These are phyloP conservation scores for Galium porrigens DNA, from an alignment of 305 asterid species.

Conservation along the genomic window DNA sequence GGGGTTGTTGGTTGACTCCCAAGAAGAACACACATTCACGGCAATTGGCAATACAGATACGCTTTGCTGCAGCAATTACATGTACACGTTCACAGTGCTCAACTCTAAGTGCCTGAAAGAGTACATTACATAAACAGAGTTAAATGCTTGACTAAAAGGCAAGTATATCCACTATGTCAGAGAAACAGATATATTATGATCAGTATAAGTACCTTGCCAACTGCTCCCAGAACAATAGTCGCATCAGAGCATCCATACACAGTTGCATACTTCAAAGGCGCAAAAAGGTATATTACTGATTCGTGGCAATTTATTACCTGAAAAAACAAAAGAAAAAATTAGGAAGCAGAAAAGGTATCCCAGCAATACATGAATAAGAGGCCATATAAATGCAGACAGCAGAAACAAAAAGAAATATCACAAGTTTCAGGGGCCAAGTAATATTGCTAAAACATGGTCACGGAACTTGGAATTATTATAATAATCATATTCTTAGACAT, in stretches of 20 bases:
- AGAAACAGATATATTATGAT: neutral
- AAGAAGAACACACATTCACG: slow-evolving; percentile 94
- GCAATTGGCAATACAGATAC: slow-evolving; percentile 87
- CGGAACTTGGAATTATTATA: neutral
- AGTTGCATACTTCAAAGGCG: slow-evolving; percentile 79
- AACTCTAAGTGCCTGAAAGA: slow-evolving; percentile 78
- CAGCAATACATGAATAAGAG: too few species aligned
- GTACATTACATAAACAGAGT: slow-evolving; percentile 8
- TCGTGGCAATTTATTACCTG: slow-evolving; percentile 97
- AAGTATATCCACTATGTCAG: neutral
- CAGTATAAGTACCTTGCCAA: slow-evolving; percentile 68
- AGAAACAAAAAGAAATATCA: neutral
- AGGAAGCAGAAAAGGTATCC: neutral
- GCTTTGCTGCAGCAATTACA: slow-evolving; percentile 77
- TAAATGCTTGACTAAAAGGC: neutral
- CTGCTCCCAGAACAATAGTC: slow-evolving; percentile 86
- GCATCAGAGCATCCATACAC: slow-evolving; percentile 99
- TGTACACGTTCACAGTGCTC: slow-evolving; percentile 99
- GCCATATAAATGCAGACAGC: neutral
- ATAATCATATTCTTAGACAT: neutral
- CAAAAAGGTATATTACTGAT: slow-evolving; percentile 81
- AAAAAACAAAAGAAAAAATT: slow-evolving; percentile 15
- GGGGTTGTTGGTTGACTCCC: slow-evolving; percentile 94
- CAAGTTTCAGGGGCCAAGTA: neutral
- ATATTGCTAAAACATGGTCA: neutral